Percentiles rank a stretch among this genome's conserved stretches.
phyloP scores from a whole-genome alignment of 352 stramenopile genomes.

The Pythium apleroticum region DNA sequence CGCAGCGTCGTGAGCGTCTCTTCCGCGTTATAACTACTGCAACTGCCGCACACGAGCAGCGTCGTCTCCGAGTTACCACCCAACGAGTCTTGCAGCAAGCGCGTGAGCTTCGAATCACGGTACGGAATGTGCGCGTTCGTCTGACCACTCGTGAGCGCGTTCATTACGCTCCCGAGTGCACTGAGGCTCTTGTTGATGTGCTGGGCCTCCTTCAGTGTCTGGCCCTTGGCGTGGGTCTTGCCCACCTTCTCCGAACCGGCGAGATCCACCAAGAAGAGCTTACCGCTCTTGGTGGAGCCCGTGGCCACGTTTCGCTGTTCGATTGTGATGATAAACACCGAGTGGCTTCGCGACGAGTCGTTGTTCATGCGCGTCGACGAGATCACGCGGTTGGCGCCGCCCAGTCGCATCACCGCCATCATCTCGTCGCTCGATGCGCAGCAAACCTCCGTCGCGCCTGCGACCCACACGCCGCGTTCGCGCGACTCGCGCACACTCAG shows the following conservation, averaged over 20 bases:
- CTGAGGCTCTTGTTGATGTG: constrained; percentile 92
- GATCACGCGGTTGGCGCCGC: constrained; percentile 91
- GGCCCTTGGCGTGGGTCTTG: constrained; percentile 87
- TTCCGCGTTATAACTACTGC: constrained; percentile 65
- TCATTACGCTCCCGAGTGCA: constrained; percentile 51
- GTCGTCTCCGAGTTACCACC: constrained; percentile 76
- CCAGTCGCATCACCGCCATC: constrained; percentile 87
- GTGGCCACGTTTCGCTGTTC: constrained; percentile 81
- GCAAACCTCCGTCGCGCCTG: constrained; percentile 58
- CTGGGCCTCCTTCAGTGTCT: constrained; percentile 87
- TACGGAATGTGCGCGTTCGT: constrained; percentile 92
- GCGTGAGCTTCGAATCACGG: constrained; percentile 87
- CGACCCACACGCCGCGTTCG: constrained; percentile 65
- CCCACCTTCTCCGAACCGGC: constrained; percentile 76
- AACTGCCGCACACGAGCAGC: constrained; percentile 65
- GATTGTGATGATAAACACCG: constrained; percentile 96
- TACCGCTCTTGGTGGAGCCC: constrained; percentile 76
- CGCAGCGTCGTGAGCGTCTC: constrained; percentile 74
- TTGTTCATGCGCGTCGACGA: constrained; percentile 91
- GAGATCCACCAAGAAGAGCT: constrained; percentile 91
- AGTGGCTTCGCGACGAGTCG: constrained; percentile 91
- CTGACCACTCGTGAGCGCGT: constrained; percentile 75
- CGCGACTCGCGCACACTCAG: constrained; percentile 61
- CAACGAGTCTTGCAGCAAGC: constrained; percentile 84
- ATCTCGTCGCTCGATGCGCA: constrained; percentile 63